Evolutionary conservation across 1,284 basidiomycete genomes (phyloP).

Genomic region (Rhodotorula sp.): DNA sequence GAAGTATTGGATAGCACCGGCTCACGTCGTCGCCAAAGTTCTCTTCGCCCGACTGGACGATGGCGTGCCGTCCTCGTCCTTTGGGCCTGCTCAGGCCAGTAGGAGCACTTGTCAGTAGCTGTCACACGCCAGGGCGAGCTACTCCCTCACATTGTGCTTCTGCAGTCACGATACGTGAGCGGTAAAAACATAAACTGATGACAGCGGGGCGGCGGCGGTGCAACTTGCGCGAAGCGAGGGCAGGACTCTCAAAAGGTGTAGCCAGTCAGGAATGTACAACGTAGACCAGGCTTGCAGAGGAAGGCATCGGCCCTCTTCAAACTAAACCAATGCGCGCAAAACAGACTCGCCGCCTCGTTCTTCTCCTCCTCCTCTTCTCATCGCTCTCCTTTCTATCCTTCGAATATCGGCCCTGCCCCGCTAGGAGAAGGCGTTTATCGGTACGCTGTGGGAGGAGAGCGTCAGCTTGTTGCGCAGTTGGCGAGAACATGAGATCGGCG

Average conservation of each 20-base stretch:
- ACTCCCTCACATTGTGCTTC: not conserved
- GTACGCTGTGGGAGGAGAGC: not conserved
- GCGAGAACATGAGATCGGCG: no score
- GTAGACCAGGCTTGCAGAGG: not conserved
- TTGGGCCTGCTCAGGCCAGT: not conserved
- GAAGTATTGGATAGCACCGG: no score
- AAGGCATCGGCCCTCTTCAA: not conserved
- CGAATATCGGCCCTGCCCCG: not conserved
- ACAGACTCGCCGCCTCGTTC: not conserved
- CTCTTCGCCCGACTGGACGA: not conserved
- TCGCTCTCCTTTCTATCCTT: not conserved
- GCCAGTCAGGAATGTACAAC: not conserved
- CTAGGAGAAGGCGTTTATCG: not conserved
- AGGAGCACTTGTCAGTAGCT: no score
- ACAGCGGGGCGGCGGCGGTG: not conserved
- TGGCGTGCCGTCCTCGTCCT: slow-evolving; percentile 6
- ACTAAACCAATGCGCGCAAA: not conserved
- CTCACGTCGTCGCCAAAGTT: not conserved
- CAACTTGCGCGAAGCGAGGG: not conserved
- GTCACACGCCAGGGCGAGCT: no score
- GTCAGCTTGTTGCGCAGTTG: no score
- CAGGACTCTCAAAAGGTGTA: not conserved
- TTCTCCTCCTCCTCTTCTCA: no score
- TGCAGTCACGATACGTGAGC: not conserved
- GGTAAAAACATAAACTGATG: not conserved